Evolutionary conservation across 495 filamentous ascomycete genomes (phyloP).

Genomic region (Podospora anserina): DNA sequence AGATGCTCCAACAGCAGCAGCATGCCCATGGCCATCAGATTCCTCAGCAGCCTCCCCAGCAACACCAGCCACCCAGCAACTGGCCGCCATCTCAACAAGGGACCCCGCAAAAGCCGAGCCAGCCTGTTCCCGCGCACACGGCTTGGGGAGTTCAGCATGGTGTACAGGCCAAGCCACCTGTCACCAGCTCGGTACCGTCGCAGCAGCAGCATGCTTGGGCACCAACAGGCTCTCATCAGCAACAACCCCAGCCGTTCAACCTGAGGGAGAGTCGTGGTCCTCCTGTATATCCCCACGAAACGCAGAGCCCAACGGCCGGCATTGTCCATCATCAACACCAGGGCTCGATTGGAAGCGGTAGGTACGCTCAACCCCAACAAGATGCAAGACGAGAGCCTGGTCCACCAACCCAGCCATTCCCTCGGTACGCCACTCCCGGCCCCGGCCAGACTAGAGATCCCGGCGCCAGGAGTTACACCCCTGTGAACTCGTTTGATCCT

Average conservation of each 20-base stretch:
- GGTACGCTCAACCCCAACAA: slow-evolving; percentile 23
- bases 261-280: slow-evolving; percentile 40
- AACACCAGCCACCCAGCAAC: slow-evolving; percentile 21
- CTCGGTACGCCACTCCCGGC: slow-evolving; percentile 31
- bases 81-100: slow-evolving; percentile 39
- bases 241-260: slow-evolving; percentile 36
- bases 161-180: slow-evolving; percentile 37
- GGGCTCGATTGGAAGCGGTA: slow-evolving; percentile 23
- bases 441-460: slow-evolving; percentile 25
- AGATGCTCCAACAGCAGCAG: slow-evolving; percentile 20
- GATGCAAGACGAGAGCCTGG: slow-evolving; percentile 23
- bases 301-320: slow-evolving; percentile 26
- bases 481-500: slow-evolving; percentile 24
- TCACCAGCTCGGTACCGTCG: slow-evolving; percentile 37
- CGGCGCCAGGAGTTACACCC: slow-evolving; percentile 30
- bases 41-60: slow-evolving; percentile 22
- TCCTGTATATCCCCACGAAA: slow-evolving; percentile 30
- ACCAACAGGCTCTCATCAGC: slow-evolving; percentile 30
- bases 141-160: slow-evolving; percentile 47
- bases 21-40: slow-evolving; percentile 3
- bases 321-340: slow-evolving; percentile 31
- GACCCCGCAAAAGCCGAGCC: slow-evolving; percentile 38
- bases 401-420: slow-evolving; percentile 25
- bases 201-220: slow-evolving; percentile 40
- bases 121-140: slow-evolving; percentile 37